Percentiles rank a stretch among this genome's conserved stretches.
Evolutionary conservation across 2,329 filamentous ascomycete genomes (phyloP).

Genomic region (Diaporthe vexans): DNA sequence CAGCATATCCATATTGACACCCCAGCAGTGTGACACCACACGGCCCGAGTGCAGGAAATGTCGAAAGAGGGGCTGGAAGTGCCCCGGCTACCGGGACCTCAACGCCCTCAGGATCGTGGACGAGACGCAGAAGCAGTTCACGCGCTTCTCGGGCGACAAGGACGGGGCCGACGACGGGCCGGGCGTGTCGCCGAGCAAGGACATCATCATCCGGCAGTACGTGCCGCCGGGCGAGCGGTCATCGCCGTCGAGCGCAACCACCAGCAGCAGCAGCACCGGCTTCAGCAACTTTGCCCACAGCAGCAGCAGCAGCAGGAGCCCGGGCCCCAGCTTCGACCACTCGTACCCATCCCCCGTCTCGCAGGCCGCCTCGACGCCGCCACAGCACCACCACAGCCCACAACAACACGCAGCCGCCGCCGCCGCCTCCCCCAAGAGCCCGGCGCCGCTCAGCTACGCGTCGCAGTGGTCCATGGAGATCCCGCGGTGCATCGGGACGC

Average conservation of each 20-base stretch:
- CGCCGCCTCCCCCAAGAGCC: too few relatives aligned
- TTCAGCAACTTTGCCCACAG: too few relatives aligned
- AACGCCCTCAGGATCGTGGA: slow-evolving; percentile 42
- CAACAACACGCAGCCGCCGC: neutral
- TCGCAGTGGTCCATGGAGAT: slow-evolving; percentile 28
- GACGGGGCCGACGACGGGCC: slow-evolving; percentile 32
- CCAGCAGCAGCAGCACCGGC: neutral
- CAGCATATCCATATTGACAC: neutral
- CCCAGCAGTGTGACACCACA: slow-evolving; percentile 40
- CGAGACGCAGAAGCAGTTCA: slow-evolving; percentile 42
- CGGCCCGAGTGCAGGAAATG: slow-evolving; percentile 42
- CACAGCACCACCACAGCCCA: too few relatives aligned
- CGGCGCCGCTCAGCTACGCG: slow-evolving; percentile 9
- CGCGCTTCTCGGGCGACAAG: slow-evolving; percentile 41
- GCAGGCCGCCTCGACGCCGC: slow-evolving; percentile 1
- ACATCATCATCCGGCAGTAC: slow-evolving; percentile 23
- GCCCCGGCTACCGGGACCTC: slow-evolving; percentile 41
- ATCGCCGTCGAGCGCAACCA: neutral
- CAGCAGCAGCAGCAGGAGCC: neutral
- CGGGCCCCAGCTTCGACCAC: neutral
- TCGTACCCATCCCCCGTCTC: slow-evolving; percentile 40
- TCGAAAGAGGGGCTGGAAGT: slow-evolving; percentile 41
- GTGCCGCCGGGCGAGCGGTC: slow-evolving; percentile 9
- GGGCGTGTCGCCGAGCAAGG: slow-evolving; percentile 27
- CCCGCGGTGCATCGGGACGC: slow-evolving; percentile 37